Evolutionary conservation across 371 early-diverging fungal species (phyloP).

Genomic region (Rhizopus delemar): DNA sequence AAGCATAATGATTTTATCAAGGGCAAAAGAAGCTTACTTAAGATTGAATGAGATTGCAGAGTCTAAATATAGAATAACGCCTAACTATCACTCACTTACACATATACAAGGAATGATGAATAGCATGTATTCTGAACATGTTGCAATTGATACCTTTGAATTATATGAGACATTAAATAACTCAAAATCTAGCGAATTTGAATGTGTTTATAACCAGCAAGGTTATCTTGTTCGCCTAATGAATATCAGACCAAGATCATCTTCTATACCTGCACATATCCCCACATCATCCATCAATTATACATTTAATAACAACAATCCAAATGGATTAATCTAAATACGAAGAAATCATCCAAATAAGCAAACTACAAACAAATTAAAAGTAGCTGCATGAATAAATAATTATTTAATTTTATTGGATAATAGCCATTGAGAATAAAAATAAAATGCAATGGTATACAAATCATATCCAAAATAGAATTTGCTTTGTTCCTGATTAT

Average conservation of each 20-base stretch:
- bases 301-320: not conserved
- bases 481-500: too few relatives aligned
- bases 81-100: constrained; percentile 29
- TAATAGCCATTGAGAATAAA: too few relatives aligned
- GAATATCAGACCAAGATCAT: not conserved
- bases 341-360: too few relatives aligned
- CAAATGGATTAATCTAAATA: not conserved
- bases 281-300: not conserved
- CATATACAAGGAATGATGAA: constrained; percentile 40
- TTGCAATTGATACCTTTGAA: constrained; percentile 32
- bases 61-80: constrained; percentile 19
- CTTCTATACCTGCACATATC: constrained; percentile 5
- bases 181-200: constrained; percentile 31
- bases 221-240: constrained; percentile 30
- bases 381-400: too few relatives aligned
- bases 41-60: constrained; percentile 38
- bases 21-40: constrained; percentile 33
- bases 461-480: too few relatives aligned
- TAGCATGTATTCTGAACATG: constrained; percentile 32
- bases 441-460: too few relatives aligned
- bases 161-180: constrained; percentile 30
- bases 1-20: constrained; percentile 27
- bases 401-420: too few relatives aligned
- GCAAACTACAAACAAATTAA: too few relatives aligned
- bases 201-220: constrained; percentile 34